phyloP scores from a whole-genome alignment of 179 eudicot species.

The Actinidia chinensis region DNA sequence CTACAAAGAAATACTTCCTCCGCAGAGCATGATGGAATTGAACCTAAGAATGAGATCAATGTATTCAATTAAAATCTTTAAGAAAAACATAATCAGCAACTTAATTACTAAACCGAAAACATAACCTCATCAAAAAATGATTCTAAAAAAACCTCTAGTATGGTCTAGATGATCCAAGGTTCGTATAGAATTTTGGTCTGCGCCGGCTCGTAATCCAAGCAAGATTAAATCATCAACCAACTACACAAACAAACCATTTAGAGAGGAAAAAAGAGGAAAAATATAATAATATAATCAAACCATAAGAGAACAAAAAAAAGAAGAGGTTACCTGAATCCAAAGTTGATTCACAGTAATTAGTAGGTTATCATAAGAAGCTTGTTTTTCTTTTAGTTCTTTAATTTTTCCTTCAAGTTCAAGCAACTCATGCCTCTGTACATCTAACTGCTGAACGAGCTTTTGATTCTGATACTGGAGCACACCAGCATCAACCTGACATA shows the following conservation, averaged over 20 bases:
- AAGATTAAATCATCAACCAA: slow-evolving; percentile 71
- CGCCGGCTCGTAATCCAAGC: slow-evolving; percentile 72
- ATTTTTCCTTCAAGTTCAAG: slow-evolving; percentile 78
- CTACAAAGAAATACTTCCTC: slow-evolving; percentile 81
- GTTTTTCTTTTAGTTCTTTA: slow-evolving; percentile 64
- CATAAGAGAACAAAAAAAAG: not conserved
- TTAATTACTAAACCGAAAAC: not conserved
- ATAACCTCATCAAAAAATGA: slow-evolving; percentile 2
- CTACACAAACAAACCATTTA: slow-evolving; percentile 37
- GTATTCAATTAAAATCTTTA: not conserved
- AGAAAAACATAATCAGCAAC: not conserved
- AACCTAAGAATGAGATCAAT: slow-evolving; percentile 38
- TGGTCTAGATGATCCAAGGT: slow-evolving; percentile 52
- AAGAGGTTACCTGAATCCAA: slow-evolving; percentile 76
- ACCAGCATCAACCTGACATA: slow-evolving; percentile 77
- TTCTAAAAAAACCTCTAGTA: slow-evolving; percentile 52
- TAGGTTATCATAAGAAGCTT: slow-evolving; percentile 64
- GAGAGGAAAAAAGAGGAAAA: not conserved
- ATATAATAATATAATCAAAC: slow-evolving; percentile 11
- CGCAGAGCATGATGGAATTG: slow-evolving; percentile 61
- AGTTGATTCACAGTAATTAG: slow-evolving; percentile 61
- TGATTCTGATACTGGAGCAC: slow-evolving; percentile 92
- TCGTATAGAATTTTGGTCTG: slow-evolving; percentile 49
- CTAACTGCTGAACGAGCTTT: slow-evolving; percentile 81
- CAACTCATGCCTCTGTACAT: slow-evolving; percentile 72